Evolutionary conservation across 148 eudicot genomes (phyloP).

Genomic region (Dysphania ambrosioides): DNA sequence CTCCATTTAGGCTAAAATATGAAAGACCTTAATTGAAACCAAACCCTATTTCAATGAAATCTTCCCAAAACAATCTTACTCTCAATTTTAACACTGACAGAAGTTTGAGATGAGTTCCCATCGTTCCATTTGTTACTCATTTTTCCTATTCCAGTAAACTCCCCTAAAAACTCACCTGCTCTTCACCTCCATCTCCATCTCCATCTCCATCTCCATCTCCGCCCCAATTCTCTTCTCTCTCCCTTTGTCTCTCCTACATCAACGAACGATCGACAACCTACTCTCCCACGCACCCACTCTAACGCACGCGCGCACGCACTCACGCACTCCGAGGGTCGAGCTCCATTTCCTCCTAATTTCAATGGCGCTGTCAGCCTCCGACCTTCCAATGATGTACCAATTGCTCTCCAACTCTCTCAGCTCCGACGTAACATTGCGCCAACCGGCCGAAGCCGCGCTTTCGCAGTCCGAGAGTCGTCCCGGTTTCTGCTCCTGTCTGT

Average conservation of each 20-base stretch:
- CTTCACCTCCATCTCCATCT: slow-evolving; percentile 10
- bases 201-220: slow-evolving; percentile 20
- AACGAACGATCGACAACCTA: slow-evolving; percentile 5
- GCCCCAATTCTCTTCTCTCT: slow-evolving; percentile 2
- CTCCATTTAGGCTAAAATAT: too few species aligned
- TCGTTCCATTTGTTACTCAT: not conserved
- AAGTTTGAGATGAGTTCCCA: not conserved
- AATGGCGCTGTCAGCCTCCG: slow-evolving; percentile 83
- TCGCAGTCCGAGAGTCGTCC: slow-evolving; percentile 78
- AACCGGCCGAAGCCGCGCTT: slow-evolving; percentile 79
- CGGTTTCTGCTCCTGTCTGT: slow-evolving; percentile 85
- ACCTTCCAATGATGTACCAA: slow-evolving; percentile 79
- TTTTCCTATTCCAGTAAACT: slow-evolving; percentile 18
- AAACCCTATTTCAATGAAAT: too few species aligned
- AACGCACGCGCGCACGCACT: too few species aligned
- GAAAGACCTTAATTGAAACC: too few species aligned
- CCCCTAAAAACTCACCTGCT: slow-evolving; percentile 7
- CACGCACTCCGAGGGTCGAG: too few species aligned
- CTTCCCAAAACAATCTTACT: too few species aligned
- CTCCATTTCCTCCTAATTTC: too few species aligned
- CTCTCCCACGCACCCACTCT: too few species aligned
- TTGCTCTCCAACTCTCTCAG: slow-evolving; percentile 76
- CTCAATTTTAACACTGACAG: not conserved
- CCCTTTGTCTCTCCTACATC: not conserved
- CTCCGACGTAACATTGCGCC: slow-evolving; percentile 52